phyloP scores from a whole-genome alignment of 75 land plant species.

The Gnetum montanum region DNA sequence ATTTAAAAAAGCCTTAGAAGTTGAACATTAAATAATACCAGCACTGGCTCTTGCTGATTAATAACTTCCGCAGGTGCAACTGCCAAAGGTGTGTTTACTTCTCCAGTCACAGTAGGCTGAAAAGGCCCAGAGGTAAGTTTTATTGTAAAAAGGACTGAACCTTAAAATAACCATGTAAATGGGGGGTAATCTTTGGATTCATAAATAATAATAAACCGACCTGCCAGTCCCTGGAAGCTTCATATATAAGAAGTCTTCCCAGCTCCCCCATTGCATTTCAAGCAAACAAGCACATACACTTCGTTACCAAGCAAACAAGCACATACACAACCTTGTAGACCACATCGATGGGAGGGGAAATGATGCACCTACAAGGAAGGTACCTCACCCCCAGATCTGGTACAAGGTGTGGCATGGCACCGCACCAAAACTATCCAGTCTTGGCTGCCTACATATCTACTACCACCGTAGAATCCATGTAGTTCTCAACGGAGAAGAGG shows the following conservation, averaged over 20 bases:
- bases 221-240: slow-evolving; percentile 99
- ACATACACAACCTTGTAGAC: no score
- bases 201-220: slow-evolving; percentile 43
- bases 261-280: slow-evolving; percentile 94
- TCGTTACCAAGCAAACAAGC: no score
- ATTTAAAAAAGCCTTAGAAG: no score
- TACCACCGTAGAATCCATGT: no score
- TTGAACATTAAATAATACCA: no score
- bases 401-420: no score
- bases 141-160: background rate
- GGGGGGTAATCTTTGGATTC: background rate
- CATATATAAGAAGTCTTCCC: slow-evolving; percentile 90
- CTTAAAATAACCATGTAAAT: background rate
- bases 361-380: no score
- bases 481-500: no score
- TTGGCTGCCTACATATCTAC: no score
- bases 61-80: slow-evolving; percentile 86
- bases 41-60: slow-evolving; percentile 93
- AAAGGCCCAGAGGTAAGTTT: background rate
- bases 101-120: slow-evolving; percentile 74
- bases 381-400: no score
- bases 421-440: no score
- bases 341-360: no score
- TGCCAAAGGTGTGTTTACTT: slow-evolving; percentile 88
- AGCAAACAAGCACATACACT: slow-evolving; percentile 12